Evolutionary conservation across 805 yeast genomes (phyloP).

Genomic region (Crinitomyces ghanaensis): DNA sequence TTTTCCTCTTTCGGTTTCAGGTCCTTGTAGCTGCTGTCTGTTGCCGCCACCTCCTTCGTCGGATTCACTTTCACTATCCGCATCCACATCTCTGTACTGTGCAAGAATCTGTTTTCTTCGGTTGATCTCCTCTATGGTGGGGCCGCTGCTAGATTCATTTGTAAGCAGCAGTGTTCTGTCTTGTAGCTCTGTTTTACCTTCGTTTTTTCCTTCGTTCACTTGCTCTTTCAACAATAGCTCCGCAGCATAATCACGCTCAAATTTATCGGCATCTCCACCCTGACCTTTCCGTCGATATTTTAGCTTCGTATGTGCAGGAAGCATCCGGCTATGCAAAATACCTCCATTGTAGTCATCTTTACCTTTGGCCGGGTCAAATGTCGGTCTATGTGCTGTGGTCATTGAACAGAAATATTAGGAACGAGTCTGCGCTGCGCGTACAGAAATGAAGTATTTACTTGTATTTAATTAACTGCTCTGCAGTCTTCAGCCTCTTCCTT

Average conservation of each 20-base stretch:
- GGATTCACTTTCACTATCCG: constrained; percentile 6
- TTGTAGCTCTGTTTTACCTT: constrained; percentile 18
- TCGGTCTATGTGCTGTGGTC: constrained; percentile 65
- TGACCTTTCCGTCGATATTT: constrained; percentile 34
- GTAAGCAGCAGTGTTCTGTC: constrained; percentile 14
- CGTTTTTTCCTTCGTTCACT: constrained; percentile 7
- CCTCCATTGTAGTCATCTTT: constrained; percentile 35
- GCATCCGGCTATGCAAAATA: constrained; percentile 40
- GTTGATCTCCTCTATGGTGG: constrained; percentile 4
- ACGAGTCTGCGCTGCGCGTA: too few relatives aligned
- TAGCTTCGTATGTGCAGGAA: constrained; percentile 44
- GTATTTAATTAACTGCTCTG: too few relatives aligned
- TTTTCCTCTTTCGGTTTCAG: too few relatives aligned
- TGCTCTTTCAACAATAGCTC: constrained; percentile 7
- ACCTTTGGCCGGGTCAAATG: constrained; percentile 53
- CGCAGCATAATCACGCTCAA: constrained; percentile 4
- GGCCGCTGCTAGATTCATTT: background rate
- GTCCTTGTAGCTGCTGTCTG: too few relatives aligned
- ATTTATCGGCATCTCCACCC: constrained; percentile 22
- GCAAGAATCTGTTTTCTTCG: constrained; percentile 12
- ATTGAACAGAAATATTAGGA: too few relatives aligned
- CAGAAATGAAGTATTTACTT: too few relatives aligned
- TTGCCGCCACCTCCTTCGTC: too few relatives aligned
- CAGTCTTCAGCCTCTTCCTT: too few relatives aligned
- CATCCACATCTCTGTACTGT: constrained; percentile 5